Conservation (phyloP, 78 protist genomes). For the Corallochytrium limacisporum region DNA sequence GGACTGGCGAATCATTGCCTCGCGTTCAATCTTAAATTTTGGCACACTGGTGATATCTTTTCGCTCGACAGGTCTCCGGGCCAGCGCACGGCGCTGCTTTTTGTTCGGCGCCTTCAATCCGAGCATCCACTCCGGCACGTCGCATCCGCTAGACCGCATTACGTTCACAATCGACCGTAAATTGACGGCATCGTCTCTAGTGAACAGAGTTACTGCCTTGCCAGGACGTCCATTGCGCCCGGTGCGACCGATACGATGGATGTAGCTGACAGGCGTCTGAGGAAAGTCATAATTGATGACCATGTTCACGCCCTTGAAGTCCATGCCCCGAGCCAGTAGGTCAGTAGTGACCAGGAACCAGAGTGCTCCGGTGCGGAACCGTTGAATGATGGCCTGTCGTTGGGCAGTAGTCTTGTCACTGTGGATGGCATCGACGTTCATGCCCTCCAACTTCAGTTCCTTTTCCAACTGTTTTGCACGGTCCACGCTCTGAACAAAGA, state of each 20-base stretch:
- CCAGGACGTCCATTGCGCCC: conserved; percentile 86
- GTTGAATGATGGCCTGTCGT: conserved; percentile 49
- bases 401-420: conserved; percentile 39
- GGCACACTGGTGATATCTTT: background rate
- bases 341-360: conserved; percentile 90
- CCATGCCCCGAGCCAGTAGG: conserved; percentile 91
- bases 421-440: conserved; percentile 72
- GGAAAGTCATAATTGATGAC: conserved; percentile 94
- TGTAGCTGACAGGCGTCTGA: conserved; percentile 24
- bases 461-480: conserved; percentile 68
- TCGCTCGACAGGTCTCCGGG: background rate
- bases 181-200: conserved; percentile 38
- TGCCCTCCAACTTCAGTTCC: conserved; percentile 50
- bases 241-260: conserved; percentile 68
- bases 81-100: background rate
- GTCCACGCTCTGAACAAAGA: conserved; percentile 83
- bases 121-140: conserved; percentile 21
- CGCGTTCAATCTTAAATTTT: background rate
- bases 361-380: conserved; percentile 65
- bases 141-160: conserved; percentile 1
- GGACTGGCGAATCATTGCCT: background rate
- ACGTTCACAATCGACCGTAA: conserved; percentile 22
- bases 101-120: background rate
- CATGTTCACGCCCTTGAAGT: conserved; percentile 67
- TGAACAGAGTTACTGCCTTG: conserved; percentile 70